phyloP scores from a whole-genome alignment of 257 asterid species.

The Plectranthus barbatus region DNA sequence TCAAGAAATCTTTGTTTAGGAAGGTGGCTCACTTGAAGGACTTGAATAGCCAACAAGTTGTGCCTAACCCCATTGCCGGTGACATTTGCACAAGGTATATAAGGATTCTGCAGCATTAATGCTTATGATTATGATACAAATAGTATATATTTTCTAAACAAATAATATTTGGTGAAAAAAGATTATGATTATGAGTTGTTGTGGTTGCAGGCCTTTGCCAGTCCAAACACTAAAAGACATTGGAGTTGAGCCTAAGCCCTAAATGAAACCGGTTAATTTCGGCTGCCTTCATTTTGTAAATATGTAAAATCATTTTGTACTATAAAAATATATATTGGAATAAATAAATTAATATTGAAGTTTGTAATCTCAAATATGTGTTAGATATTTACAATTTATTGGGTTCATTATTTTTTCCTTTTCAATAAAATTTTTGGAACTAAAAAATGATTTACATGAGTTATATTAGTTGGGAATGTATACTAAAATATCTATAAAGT shows the following conservation, averaged over 20 bases:
- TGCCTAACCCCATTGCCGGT: constrained; percentile 25
- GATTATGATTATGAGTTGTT: not conserved
- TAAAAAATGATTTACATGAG: too few species aligned
- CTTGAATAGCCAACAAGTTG: constrained; percentile 3
- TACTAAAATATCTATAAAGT: too few species aligned
- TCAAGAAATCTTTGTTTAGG: constrained; percentile 51
- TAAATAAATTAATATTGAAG: too few species aligned
- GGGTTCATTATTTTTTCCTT: too few species aligned
- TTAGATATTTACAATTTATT: too few species aligned
- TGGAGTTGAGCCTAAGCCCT: constrained; percentile 40
- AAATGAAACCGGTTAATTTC: not conserved
- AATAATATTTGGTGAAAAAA: too few species aligned
- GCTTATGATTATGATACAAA: too few species aligned
- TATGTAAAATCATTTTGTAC: not conserved
- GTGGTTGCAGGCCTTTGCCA: constrained; percentile 25
- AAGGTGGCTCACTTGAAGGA: constrained; percentile 50
- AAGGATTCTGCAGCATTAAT: not conserved
- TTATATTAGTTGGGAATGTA: too few species aligned
- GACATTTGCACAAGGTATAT: constrained; percentile 30
- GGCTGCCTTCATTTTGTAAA: not conserved
- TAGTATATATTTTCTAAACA: too few species aligned
- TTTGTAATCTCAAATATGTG: too few species aligned
- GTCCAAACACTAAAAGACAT: constrained; percentile 42
- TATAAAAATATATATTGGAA: too few species aligned
- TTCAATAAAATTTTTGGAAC: too few species aligned